These are phyloP conservation scores for Podila clonocystis DNA, from an alignment of 192 early-diverging fungal genomes.

Conservation along the genomic window DNA sequence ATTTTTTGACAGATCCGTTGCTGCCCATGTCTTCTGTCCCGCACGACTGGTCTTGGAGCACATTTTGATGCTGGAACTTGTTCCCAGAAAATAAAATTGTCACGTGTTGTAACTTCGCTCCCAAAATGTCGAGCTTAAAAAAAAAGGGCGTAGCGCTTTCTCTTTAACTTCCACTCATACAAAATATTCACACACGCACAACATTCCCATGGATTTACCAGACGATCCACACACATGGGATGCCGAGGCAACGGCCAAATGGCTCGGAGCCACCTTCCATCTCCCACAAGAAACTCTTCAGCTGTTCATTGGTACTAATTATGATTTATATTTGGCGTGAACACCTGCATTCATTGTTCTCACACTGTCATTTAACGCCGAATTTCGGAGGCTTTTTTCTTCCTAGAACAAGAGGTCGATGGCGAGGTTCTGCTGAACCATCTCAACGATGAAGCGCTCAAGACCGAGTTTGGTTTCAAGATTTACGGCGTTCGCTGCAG, in stretches of 20 bases:
- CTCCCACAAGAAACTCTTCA: background rate
- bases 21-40: conserved; percentile 2
- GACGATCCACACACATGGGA: background rate
- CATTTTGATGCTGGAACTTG: too few species aligned
- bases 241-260: background rate
- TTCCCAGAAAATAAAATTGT: too few species aligned
- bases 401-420: background rate
- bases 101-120: too few species aligned
- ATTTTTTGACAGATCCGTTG: background rate
- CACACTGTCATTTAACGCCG: background rate
- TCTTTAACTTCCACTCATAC: too few species aligned
- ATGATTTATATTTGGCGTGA: too few species aligned
- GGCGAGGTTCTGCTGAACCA: background rate
- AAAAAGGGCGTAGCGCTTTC: too few species aligned
- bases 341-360: background rate
- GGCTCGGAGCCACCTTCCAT: background rate
- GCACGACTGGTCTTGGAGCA: conserved; percentile 6
- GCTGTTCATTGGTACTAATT: background rate
- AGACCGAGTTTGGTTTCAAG: conserved; percentile 1
- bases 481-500: conserved; percentile 1
- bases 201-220: background rate
- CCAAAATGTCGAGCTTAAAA: too few species aligned
- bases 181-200: background rate
- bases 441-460: background rate
- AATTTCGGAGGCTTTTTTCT: background rate